These are phyloP conservation scores for Lactarius sanguifluus DNA, from an alignment of 768 basidiomycete genomes.

Conservation along the genomic window DNA sequence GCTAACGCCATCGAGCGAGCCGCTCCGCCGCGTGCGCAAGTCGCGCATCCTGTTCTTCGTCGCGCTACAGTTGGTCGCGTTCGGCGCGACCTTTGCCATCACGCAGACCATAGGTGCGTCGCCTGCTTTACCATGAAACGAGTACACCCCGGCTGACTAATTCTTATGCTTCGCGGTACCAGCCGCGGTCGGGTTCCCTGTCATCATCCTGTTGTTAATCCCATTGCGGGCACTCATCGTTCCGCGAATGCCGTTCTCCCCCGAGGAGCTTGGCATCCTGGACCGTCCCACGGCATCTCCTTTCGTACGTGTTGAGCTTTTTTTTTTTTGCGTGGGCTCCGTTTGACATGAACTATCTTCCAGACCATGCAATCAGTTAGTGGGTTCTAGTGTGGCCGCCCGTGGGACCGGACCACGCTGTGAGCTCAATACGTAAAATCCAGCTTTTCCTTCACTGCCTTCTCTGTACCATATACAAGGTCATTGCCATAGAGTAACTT, in stretches of 20 bases:
- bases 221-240: constrained; percentile 73
- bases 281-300: constrained; percentile 87
- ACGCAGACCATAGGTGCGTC: constrained; percentile 81
- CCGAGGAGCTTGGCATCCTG: constrained; percentile 77
- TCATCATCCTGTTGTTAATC: constrained; percentile 81
- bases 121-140: constrained; percentile 36
- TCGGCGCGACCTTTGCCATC: constrained; percentile 86
- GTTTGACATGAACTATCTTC: neutral
- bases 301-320: constrained; percentile 58
- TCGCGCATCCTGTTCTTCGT: constrained; percentile 73
- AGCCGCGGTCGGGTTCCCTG: constrained; percentile 90
- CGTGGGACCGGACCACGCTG: no score
- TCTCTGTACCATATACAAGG: no score
- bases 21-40: constrained; percentile 71
- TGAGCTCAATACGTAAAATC: no score
- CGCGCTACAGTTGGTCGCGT: constrained; percentile 73
- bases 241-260: constrained; percentile 71
- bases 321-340: neutral
- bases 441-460: no score
- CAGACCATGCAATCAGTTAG: constrained; percentile 30
- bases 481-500: no score
- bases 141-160: neutral
- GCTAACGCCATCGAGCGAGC: constrained; percentile 63
- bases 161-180: neutral
- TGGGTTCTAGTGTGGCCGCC: constrained; percentile 9